Base-by-base conservation (phyloP, 306 rosid genomes). In the Rosa multiflora region DNA sequence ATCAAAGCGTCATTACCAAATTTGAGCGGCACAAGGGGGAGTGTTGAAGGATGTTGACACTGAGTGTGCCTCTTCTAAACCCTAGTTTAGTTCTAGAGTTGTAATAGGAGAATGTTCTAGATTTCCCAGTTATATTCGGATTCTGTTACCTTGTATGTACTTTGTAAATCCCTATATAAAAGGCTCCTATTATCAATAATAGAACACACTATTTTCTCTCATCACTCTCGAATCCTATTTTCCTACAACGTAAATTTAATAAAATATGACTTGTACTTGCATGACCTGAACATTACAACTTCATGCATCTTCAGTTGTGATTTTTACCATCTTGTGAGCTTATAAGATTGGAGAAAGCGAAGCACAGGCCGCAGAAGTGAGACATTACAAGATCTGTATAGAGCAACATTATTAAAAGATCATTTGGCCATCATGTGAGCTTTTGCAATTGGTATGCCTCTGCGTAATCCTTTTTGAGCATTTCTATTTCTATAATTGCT, bases 401-500 rank as follows among this genome's bases (percentile, higher is more conserved):
- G 59, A 53, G 59, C 7, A 53, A 17, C 59, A 53, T 42, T 42
- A 42, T 15, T 5, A 4, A 6, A 17, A 15, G 1, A 6, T 2
- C 9, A 15, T 53, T 53, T 53, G 21, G 18, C 59, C 21, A 4
- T 3, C 13, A 59, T 10, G 35, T 32, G 35, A 32, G 35, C 90
- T 92, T 83, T 76, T 92, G 68, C 91, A 88, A 75, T 94, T 90
- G 86, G 97, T 92, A 92, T 69, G 93, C 67, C 63, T 70, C 42
- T 67, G 29, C 23, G 23, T 26, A 12, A 3, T 51, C 68, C 52
- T 56, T 53, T 5, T 42, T 40, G 42, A 55, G 63, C 83, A 61
- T 55, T 14, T 67, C 42, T 52, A 13, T 51, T 1, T 67, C 6
- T 52, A 26, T 11, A 17, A 40, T 40, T 56, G 8, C 53, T 29